Percentiles rank a stretch among this genome's conserved stretches.
Conservation (phyloP, 495 filamentous ascomycete genomes). For the Neurospora sp. region DNA sequence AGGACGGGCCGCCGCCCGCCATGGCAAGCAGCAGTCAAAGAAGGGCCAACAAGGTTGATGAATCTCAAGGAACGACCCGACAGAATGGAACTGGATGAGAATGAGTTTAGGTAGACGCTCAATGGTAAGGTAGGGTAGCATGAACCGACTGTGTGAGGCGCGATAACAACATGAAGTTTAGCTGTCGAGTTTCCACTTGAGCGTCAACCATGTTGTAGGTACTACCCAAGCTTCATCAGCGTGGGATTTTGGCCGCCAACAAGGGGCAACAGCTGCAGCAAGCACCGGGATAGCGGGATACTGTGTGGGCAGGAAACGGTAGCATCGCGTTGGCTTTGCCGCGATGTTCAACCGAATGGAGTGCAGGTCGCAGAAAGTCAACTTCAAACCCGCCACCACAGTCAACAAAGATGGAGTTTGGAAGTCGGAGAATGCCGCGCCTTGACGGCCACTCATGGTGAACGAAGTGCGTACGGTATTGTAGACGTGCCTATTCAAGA, state of each 20-base stretch:
- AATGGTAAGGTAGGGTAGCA: neutral
- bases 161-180: neutral
- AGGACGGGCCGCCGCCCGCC: neutral
- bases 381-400: neutral
- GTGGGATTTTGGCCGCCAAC: neutral
- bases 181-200: neutral
- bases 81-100: constrained; percentile 15
- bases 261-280: neutral
- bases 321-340: neutral
- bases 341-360: neutral
- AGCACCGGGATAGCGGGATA: neutral
- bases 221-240: neutral
- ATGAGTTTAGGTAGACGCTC: constrained; percentile 6
- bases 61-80: constrained; percentile 5
- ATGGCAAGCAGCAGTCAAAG: neutral
- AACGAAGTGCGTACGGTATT: neutral
- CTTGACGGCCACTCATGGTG: neutral
- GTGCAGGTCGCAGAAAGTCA: neutral
- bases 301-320: neutral
- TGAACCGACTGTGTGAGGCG: neutral
- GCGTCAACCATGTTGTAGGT: neutral
- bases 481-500: neutral
- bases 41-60: neutral
- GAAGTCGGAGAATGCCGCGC: neutral
- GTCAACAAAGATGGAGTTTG: neutral